Percentiles rank a stretch among this genome's conserved stretches.
Evolutionary conservation across 1,284 basidiomycete species (phyloP).

Genomic region (Ganoderma resinaceum): DNA sequence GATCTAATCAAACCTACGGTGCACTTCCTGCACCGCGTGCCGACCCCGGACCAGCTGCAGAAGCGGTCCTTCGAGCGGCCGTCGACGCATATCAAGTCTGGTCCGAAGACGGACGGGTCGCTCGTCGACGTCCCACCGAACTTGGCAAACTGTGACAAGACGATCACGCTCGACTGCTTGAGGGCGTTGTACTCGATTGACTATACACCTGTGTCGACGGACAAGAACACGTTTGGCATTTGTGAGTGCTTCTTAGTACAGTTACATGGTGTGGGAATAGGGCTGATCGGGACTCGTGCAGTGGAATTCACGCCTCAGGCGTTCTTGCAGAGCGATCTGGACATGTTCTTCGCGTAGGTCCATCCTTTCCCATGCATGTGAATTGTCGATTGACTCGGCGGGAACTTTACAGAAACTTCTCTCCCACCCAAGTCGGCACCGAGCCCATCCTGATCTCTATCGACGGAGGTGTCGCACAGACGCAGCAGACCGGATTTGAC

Average conservation of each 20-base stretch:
- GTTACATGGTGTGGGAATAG: too few species aligned
- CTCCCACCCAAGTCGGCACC: conserved; percentile 42
- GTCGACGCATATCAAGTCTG: conserved; percentile 37
- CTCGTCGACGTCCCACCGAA: conserved; percentile 36
- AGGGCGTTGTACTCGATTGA: conserved; percentile 57
- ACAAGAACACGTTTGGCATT: conserved; percentile 60
- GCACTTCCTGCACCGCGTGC: conserved; percentile 43
- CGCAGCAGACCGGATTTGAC: conserved; percentile 43
- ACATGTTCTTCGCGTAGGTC: conserved; percentile 50
- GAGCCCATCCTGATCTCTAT: conserved; percentile 52
- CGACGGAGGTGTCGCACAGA: conserved; percentile 50
- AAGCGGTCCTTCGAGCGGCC: conserved; percentile 34
- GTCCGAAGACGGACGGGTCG: conserved; percentile 44
- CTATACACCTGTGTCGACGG: conserved; percentile 53
- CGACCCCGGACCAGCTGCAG: conserved; percentile 17
- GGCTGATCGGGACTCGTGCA: conserved; percentile 22
- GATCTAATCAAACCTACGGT: conserved; percentile 55
- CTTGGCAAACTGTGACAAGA: conserved; percentile 45
- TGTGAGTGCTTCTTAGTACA: conserved; percentile 33
- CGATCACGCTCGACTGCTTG: conserved; percentile 63
- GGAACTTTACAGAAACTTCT: conserved; percentile 42
- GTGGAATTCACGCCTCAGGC: conserved; percentile 60
- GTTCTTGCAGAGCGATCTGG: conserved; percentile 50
- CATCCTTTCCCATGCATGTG: not conserved
- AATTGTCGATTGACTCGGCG: not conserved